Base-by-base conservation (phyloP, 2,329 filamentous ascomycete genomes). In the Balansia obtecta region DNA sequence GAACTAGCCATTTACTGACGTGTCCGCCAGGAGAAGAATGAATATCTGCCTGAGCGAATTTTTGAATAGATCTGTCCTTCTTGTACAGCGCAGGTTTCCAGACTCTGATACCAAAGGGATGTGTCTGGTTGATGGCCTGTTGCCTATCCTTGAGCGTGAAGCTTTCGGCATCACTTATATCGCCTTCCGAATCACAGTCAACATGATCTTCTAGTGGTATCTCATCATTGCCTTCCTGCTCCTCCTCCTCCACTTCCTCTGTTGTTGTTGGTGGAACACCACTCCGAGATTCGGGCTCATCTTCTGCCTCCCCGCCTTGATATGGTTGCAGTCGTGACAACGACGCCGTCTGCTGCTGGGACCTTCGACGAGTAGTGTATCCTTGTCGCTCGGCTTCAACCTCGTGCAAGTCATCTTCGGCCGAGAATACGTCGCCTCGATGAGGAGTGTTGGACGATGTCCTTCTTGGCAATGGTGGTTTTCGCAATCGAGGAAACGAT, bases 81-180 rank as follows among this genome's bases (percentile, higher is more conserved):
- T 98, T 98, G 77, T 98, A 98, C 55, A 98, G 68, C 1, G 93
- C 94, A 42, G 93, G 93, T 68, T 98, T 98, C 93, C 93, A 98
- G 55, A 98, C 88, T 65, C 94, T 83, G 64, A 98, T 97, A 74
- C 93, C 93, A 61, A 98, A 98, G 0, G 93, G 93, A 73, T 98
- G 93, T 0, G 93, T 98, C 66, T 95, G 85, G 69, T 98, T 98
- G 74, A 98, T 98, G 56, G 93, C 93, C 65, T 95, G 83, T 68
- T 98, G 93, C 50, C 93, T 82, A 66, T 98, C 93, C 66, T 94
- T 95, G 59, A 98, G 77, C 0, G 93, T 98, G 65, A 98, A 98
- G 71, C 91, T 97, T 69, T 96, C 93, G 1, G 93, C 86, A 59
- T 97, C 93, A 65, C 91, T 96, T 48, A 90, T 62, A 52, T 86